Evolutionary conservation across 1,284 basidiomycete species (phyloP), one percentile per base, ranked within the genome.

Genomic region (Lentinula novae-zelandiae): DNA sequence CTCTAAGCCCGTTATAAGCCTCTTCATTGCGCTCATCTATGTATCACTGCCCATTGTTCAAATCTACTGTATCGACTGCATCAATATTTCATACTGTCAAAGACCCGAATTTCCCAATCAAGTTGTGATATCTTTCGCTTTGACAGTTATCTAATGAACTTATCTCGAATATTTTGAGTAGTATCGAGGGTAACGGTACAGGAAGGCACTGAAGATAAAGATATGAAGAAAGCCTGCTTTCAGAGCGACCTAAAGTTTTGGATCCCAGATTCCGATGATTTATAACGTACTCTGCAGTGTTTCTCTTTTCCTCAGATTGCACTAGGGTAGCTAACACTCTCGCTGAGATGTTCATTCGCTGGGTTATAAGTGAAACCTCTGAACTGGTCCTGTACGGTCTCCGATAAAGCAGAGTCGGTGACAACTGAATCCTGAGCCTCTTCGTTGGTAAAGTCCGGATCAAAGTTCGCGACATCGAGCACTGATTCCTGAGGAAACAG

Each of bases 381-480:
- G 82, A 98, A 98, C 74, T 95, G 93, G 70, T 95, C 93, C 71
- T 98, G 95, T 2, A 97, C 93, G 0, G 94, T 97, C 79, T 96
- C 90, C 9, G 92, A 94, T 36, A 98, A 78, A 60, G 92, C 92
- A 8, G 93, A 95, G 70, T 94, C 93, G 65, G 93, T 92, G 33
- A 98, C 95, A 59, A 97, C 94, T 9, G 93, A 95, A 74, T 98
- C 95, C 70, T 93, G 87, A 2, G 95, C 90, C 64, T 93, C 89
- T 73, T 98, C 95, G 64, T 86, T 90, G 22, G 95, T 96, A 72
- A 97, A 97, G 74, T 97, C 95, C 40, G 93, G 84, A 73, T 97
- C 95, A 75, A 98, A 97, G 79, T 96, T 95, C 61, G 90, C 90
- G 31, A 90, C 89, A 70, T 92, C 91, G 51, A 92, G 78, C 2